Percentiles rank a stretch among this genome's conserved stretches.
Conservation (phyloP, 2,329 filamentous ascomycete species). For the Fusarium beomiforme region DNA sequence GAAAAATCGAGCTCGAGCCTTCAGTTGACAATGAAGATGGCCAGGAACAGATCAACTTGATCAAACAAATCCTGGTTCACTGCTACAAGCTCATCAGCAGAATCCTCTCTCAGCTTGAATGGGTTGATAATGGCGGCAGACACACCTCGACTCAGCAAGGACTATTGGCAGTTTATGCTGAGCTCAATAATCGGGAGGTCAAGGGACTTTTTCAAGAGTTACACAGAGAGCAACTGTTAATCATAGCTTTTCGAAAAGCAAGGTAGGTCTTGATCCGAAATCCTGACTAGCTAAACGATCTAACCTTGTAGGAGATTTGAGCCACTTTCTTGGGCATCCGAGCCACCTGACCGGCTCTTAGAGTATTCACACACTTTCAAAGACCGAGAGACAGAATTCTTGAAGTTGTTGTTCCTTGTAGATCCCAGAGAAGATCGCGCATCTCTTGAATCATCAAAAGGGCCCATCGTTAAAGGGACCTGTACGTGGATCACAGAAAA, state of each 20-base stretch:
- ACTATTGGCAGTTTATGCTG: not conserved
- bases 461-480: not conserved
- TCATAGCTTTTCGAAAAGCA: not conserved
- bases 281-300: fast-evolving
- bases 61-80: not conserved
- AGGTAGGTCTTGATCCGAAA: not conserved
- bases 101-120: not conserved
- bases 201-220: not conserved
- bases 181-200: not conserved
- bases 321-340: not conserved
- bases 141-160: not conserved
- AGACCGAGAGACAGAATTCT: not conserved
- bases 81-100: not conserved
- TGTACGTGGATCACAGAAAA: not conserved
- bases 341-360: not conserved
- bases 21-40: not conserved
- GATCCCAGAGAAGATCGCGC: conserved; percentile 6
- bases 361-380: not conserved
- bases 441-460: not conserved
- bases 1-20: not conserved
- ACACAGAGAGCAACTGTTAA: not conserved
- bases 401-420: not conserved
- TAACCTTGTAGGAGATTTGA: not conserved
- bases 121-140: not conserved
- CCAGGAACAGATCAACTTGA: not conserved